A percentile compares a stretch with the other conserved stretches of the same genome.
These are phyloP conservation scores for Aspergillus olivimuriae DNA, from an alignment of 495 filamentous ascomycete genomes.

Conservation along the genomic window DNA sequence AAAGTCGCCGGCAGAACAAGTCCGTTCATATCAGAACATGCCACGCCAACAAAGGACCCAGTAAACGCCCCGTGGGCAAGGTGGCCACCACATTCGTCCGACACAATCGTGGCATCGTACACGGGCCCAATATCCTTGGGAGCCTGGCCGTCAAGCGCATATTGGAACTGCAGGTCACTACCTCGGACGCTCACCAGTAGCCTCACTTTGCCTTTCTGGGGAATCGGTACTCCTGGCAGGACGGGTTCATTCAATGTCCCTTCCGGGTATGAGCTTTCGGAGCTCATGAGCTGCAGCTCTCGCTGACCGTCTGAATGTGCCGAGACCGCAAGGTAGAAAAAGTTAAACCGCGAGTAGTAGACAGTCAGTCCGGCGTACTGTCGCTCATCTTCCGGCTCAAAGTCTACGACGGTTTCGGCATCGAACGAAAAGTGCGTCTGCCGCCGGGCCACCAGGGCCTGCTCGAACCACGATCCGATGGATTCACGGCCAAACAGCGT, in stretches of 20 bases:
- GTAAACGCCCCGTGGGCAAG: slow-evolving; percentile 8
- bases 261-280: slow-evolving; percentile 4
- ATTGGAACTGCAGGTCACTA: slow-evolving; percentile 7
- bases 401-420: slow-evolving; percentile 4
- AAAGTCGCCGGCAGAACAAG: slow-evolving; percentile 1
- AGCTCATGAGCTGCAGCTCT: slow-evolving; percentile 4
- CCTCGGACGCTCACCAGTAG: slow-evolving; percentile 3
- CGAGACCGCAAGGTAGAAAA: slow-evolving; percentile 6
- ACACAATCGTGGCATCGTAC: slow-evolving; percentile 6
- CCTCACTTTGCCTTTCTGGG: slow-evolving; percentile 2
- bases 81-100: slow-evolving; percentile 7
- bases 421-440: slow-evolving; percentile 10
- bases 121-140: slow-evolving; percentile 2
- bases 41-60: slow-evolving; percentile 7
- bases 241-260: not conserved
- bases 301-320: slow-evolving; percentile 6
- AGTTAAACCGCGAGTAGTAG: slow-evolving; percentile 9
- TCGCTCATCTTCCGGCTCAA: slow-evolving; percentile 1
- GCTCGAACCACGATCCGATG: slow-evolving; percentile 13
- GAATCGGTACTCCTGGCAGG: not conserved
- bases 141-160: slow-evolving; percentile 5
- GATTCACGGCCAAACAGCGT: slow-evolving; percentile 7
- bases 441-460: slow-evolving; percentile 7
- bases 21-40: slow-evolving; percentile 7
- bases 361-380: slow-evolving; percentile 6